A percentile compares a stretch with the other conserved stretches of the same genome.
Conservation (phyloP, 2,329 filamentous ascomycete species). For the Spiromastix sp. region DNA sequence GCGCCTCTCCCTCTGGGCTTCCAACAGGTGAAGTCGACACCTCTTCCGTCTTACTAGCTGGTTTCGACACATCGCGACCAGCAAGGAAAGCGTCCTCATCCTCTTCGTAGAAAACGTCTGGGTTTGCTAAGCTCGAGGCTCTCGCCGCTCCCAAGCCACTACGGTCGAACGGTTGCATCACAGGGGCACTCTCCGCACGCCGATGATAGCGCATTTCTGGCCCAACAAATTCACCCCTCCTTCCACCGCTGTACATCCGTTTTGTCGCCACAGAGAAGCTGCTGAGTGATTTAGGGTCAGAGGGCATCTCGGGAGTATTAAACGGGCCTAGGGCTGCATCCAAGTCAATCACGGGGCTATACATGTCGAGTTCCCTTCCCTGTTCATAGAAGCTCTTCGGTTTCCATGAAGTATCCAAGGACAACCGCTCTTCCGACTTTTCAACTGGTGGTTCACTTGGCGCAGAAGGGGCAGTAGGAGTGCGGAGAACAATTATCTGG, state of each 20-base stretch:
- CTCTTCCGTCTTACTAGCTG: neutral
- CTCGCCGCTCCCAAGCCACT: slow-evolving; percentile 27
- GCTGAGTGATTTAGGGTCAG: slow-evolving; percentile 20
- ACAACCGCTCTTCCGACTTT: slow-evolving; percentile 11
- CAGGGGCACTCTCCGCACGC: slow-evolving; percentile 39
- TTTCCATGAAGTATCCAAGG: slow-evolving; percentile 32
- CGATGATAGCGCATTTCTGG: slow-evolving; percentile 41
- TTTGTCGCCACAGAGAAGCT: slow-evolving; percentile 31
- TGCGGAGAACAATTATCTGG: slow-evolving; percentile 37
- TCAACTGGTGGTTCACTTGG: slow-evolving; percentile 15
- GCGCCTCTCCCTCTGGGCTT: neutral
- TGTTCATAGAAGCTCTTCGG: slow-evolving; percentile 36
- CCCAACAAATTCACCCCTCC: slow-evolving; percentile 35
- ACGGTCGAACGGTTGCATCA: slow-evolving; percentile 39
- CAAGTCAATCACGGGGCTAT: slow-evolving; percentile 79
- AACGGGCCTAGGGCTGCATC: slow-evolving; percentile 90
- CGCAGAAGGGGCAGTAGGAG: slow-evolving; percentile 28
- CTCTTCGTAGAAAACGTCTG: slow-evolving; percentile 41
- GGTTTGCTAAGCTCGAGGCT: slow-evolving; percentile 28
- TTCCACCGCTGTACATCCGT: slow-evolving; percentile 40
- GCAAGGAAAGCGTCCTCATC: slow-evolving; percentile 40
- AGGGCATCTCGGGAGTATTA: slow-evolving; percentile 53
- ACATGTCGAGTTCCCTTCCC: slow-evolving; percentile 48
- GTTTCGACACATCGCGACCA: slow-evolving; percentile 8
- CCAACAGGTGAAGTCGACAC: neutral